A percentile compares a stretch with the other conserved stretches of the same genome.
phyloP scores from a whole-genome alignment of 1,284 basidiomycete species.

The Marasmius sp. region DNA sequence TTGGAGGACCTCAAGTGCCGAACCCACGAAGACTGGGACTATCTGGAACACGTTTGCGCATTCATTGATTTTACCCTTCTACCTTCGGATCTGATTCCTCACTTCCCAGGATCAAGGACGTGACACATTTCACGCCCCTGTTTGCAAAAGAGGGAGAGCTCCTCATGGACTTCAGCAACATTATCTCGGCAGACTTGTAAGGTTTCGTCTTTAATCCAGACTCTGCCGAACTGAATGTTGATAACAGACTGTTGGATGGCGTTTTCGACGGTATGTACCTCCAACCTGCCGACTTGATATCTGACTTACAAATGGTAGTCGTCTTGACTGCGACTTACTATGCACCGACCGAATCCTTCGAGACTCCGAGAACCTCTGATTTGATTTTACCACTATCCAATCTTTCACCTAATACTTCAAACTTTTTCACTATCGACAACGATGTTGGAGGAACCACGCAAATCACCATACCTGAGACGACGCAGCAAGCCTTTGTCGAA shows the following conservation, averaged over 20 bases:
- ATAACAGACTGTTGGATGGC: slow-evolving; percentile 24
- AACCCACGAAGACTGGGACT: slow-evolving; percentile 38
- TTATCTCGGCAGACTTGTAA: slow-evolving; percentile 35
- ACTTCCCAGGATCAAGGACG: slow-evolving; percentile 35
- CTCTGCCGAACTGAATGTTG: not conserved
- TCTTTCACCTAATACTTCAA: slow-evolving; percentile 28
- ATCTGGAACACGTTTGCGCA: slow-evolving; percentile 33
- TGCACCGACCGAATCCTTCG: slow-evolving; percentile 28
- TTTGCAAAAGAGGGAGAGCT: slow-evolving; percentile 36
- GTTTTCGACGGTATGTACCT: slow-evolving; percentile 23
- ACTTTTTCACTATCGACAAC: slow-evolving; percentile 35
- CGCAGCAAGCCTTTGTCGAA: slow-evolving; percentile 39
- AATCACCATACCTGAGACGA: slow-evolving; percentile 33
- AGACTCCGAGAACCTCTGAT: slow-evolving; percentile 31
- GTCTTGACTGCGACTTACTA: slow-evolving; percentile 40
- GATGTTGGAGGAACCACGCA: slow-evolving; percentile 33
- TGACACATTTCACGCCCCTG: slow-evolving; percentile 37
- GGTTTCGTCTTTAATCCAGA: slow-evolving; percentile 7
- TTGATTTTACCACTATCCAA: slow-evolving; percentile 37
- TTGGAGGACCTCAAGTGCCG: slow-evolving; percentile 42
- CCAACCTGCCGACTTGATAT: not conserved
- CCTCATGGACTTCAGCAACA: slow-evolving; percentile 43
- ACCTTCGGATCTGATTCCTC: not conserved
- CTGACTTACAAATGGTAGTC: slow-evolving; percentile 22
- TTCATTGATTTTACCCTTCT: not conserved